phyloP scores from a whole-genome alignment of 2,329 filamentous ascomycete genomes.

The Phialophora tarda region DNA sequence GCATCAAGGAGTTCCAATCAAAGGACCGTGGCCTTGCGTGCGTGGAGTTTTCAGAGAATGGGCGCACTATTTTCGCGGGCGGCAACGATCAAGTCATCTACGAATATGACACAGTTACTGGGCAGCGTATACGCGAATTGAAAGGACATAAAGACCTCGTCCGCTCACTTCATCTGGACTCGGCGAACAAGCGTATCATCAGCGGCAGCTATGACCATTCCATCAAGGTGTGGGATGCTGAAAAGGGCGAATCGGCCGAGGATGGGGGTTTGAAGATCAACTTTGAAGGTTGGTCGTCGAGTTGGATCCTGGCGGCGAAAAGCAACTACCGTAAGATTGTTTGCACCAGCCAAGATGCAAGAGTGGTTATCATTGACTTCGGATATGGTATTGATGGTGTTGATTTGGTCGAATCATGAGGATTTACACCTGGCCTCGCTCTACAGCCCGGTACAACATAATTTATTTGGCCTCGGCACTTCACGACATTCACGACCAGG shows the following conservation, averaged over 20 bases:
- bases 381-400: conserved; percentile 64
- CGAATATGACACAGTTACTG: conserved; percentile 92
- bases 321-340: conserved; percentile 94
- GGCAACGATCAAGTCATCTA: conserved; percentile 96
- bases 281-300: conserved; percentile 93
- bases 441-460: conserved; percentile 9
- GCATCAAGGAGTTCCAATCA: conserved; percentile 86
- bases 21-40: conserved; percentile 94
- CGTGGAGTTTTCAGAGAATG: conserved; percentile 94
- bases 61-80: conserved; percentile 88
- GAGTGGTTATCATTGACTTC: conserved; percentile 94
- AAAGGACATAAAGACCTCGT: conserved; percentile 85
- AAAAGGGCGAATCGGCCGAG: conserved; percentile 78
- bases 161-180: conserved; percentile 88
- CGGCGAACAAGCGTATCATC: conserved; percentile 80
- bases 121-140: conserved; percentile 79
- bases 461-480: conserved; percentile 19
- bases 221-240: conserved; percentile 92
- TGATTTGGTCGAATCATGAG: conserved; percentile 54
- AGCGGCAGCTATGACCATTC: conserved; percentile 94
- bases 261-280: conserved; percentile 78
- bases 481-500: conserved; percentile 28
- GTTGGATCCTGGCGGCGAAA: conserved; percentile 96
- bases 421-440: conserved; percentile 2
- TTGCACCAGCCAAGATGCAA: conserved; percentile 90